phyloP scores from a whole-genome alignment of 1,284 basidiomycete genomes.

The Pseudozyma flocculosa region DNA sequence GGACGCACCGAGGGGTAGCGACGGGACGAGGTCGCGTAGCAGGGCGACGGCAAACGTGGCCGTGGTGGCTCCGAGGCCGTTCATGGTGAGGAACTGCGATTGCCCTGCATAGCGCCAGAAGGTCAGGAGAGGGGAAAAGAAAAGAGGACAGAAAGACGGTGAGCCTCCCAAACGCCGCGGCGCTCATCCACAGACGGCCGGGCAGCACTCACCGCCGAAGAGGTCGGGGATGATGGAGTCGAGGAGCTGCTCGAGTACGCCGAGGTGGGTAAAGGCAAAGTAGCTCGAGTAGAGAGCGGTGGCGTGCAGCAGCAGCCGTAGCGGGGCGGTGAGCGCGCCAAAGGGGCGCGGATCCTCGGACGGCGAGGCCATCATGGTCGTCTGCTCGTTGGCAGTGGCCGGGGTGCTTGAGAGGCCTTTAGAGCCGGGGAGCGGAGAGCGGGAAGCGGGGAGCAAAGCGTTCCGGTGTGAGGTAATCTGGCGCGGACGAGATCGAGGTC shows the following conservation, averaged over 20 bases:
- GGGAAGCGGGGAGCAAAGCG: no score
- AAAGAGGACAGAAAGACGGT: not conserved
- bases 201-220: slow-evolving; percentile 28
- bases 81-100: slow-evolving; percentile 30
- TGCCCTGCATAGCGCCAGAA: slow-evolving; percentile 5
- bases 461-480: no score
- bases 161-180: not conserved
- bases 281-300: slow-evolving; percentile 17
- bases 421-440: no score
- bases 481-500: no score
- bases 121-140: not conserved
- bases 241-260: slow-evolving; percentile 9
- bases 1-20: slow-evolving; percentile 15
- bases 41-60: slow-evolving; percentile 12
- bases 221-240: slow-evolving; percentile 11
- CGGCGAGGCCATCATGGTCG: no score
- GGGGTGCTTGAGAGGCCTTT: no score
- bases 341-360: not conserved
- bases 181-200: not conserved
- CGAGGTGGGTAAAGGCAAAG: slow-evolving; percentile 23
- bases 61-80: slow-evolving; percentile 14
- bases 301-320: slow-evolving; percentile 6
- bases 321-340: not conserved
- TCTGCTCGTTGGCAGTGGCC: no score
- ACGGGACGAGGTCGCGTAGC: slow-evolving; percentile 7